A percentile compares a stretch with the other conserved stretches of the same genome.
phyloP scores from a whole-genome alignment of 139 green algal species.

The Tetratostichococcus sp. region DNA sequence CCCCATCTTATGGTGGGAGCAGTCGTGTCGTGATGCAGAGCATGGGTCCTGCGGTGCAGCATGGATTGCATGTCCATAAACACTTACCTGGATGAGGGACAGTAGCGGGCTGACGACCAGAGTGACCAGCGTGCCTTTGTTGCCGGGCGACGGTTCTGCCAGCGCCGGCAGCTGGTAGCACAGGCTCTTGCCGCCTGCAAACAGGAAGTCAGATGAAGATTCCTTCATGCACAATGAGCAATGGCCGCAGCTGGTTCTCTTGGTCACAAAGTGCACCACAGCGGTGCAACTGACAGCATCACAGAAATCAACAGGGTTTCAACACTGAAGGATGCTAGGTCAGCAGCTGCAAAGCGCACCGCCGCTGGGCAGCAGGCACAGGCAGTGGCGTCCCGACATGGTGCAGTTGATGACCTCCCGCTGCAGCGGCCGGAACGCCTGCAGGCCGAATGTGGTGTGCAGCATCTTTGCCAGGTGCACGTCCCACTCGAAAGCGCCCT shows the following conservation, averaged over 20 bases:
- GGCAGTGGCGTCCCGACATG: constrained; percentile 58
- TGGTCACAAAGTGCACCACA: too few relatives aligned
- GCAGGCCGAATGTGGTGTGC: constrained; percentile 36
- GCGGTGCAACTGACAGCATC: background rate
- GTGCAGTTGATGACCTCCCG: constrained; percentile 71
- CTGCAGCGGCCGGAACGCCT: constrained; percentile 60
- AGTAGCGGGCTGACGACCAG: constrained; percentile 68
- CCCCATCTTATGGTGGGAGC: too few relatives aligned
- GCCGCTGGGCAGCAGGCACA: constrained; percentile 66
- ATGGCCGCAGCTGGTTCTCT: too few relatives aligned
- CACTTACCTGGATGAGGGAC: constrained; percentile 52
- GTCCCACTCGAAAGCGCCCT: constrained; percentile 39
- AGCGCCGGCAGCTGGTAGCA: constrained; percentile 78
- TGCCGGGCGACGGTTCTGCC: constrained; percentile 2
- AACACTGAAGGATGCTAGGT: too few relatives aligned
- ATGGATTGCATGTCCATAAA: background rate
- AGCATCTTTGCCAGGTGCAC: constrained; percentile 25
- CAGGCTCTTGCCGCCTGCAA: constrained; percentile 39
- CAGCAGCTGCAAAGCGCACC: background rate
- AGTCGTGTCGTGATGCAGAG: too few relatives aligned
- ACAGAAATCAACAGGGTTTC: too few relatives aligned
- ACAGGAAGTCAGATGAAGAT: too few relatives aligned
- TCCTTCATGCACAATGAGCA: too few relatives aligned
- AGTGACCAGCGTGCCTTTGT: constrained; percentile 29
- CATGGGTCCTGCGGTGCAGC: too few relatives aligned